Conservation (phyloP, 169 alveolate species). For the Eimeria falciformis region DNA sequence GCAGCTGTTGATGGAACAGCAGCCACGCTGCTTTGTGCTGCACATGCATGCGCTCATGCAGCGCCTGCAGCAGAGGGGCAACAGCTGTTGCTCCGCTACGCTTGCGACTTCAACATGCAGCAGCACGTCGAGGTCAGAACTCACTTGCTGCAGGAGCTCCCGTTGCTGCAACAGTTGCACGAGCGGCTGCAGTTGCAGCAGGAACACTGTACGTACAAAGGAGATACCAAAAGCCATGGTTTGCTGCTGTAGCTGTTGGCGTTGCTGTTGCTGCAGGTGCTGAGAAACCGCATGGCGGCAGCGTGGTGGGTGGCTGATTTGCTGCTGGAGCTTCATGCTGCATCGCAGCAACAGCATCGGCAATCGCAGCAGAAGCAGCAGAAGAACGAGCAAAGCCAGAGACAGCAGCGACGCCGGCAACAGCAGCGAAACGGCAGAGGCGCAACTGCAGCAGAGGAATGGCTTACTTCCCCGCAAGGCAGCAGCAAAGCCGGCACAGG, state of each 20-base stretch:
- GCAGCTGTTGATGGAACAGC: too few relatives aligned
- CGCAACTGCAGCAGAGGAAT: slow-evolving; percentile 2
- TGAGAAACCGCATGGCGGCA: slow-evolving; percentile 51
- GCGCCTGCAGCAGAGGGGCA: slow-evolving; percentile 3
- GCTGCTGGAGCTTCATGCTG: slow-evolving; percentile 28
- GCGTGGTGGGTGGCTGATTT: slow-evolving; percentile 34
- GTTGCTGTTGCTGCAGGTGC: slow-evolving; percentile 23
- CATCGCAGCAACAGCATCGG: slow-evolving; percentile 40
- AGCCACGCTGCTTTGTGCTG: slow-evolving; percentile 26
- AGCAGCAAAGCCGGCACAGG: slow-evolving; percentile 38
- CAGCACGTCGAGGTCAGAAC: slow-evolving; percentile 26
- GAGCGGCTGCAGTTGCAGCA: slow-evolving; percentile 32
- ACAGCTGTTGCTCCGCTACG: slow-evolving; percentile 29
- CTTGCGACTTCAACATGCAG: slow-evolving; percentile 5
- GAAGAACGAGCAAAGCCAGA: background rate
- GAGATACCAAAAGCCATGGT: background rate
- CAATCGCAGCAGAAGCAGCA: slow-evolving; percentile 53
- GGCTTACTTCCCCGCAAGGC: background rate
- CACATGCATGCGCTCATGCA: slow-evolving; percentile 4
- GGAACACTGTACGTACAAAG: background rate
- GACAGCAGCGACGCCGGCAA: slow-evolving; percentile 2
- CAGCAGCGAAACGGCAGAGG: slow-evolving; percentile 15
- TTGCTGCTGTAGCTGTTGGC: slow-evolving; percentile 32
- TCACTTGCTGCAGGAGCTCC: background rate
- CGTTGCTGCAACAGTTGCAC: background rate